Evolutionary conservation across 352 stramenopile genomes (phyloP), one percentile per base, ranked within the genome.

Genomic region (Plasmopara viticola): DNA sequence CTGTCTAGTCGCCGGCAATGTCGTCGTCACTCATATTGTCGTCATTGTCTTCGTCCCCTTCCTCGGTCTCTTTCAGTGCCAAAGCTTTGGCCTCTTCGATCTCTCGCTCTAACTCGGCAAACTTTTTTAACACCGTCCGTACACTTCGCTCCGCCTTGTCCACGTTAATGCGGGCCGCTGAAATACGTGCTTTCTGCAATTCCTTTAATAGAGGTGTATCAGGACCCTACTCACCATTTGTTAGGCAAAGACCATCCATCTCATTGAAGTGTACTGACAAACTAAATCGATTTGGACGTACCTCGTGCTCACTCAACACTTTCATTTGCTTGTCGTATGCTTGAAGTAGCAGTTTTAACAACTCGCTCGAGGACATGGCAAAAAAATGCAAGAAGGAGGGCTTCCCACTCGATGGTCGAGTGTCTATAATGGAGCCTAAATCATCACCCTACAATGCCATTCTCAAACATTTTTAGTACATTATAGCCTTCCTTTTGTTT

Each of bases 301-400:
- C 74, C 73, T 89, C 78, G 46, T 90, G 78, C 42, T 86, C 69
- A 54, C 66, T 65, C 35, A 94, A 64, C 39, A 83, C 78, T 15
- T 87, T 54, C 60, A 94, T 94, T 66, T 94, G 83, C 66, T 86
- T 90, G 53, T 87, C 70, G 53, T 94, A 94, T 7, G 83, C 83
- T 51, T 70, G 74, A 25, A 93, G 54, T 0, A 93, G 66, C 49
- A 93, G 64, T 53, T 78, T 74, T 50, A 88, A 62, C 33, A 94
- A 70, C 20, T 90, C 74, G 9, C 72, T 64, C 7, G 80, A 82
- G 1, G 80, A 66, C 78, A 88, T 79, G 4, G 80, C 69, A 49
- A 94, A 87, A 56, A 94, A 91, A 51, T 90, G 82, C 35, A 90
- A 63, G 54, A 94, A 90, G 33, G 83, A 88, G 8, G 83, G 83